Evolutionary conservation across 2,329 filamentous ascomycete species (phyloP).

Genomic region (Rhynchosporium agropyri): DNA sequence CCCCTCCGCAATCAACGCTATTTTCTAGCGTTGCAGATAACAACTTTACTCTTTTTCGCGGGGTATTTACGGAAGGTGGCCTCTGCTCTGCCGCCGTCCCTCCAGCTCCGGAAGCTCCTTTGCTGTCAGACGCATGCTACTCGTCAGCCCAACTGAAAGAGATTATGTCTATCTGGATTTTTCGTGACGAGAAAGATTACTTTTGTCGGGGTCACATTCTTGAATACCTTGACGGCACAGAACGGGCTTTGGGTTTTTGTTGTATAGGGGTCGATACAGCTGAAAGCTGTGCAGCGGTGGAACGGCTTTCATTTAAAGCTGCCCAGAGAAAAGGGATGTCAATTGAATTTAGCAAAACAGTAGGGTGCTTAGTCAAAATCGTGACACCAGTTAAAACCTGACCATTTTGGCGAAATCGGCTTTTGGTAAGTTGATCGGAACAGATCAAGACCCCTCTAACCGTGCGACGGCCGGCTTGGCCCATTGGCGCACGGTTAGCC

Average conservation of each 20-base stretch:
- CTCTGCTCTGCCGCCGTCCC: constrained; percentile 22
- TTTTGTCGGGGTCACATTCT: constrained; percentile 25
- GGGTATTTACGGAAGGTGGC: constrained; percentile 24
- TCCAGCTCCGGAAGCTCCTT: constrained; percentile 23
- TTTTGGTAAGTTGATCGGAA: too few species aligned
- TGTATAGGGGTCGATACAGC: constrained; percentile 23
- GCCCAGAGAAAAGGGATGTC: constrained; percentile 22
- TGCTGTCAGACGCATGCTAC: constrained; percentile 21
- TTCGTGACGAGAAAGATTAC: constrained; percentile 25
- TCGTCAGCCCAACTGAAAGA: constrained; percentile 22
- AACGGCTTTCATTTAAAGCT: constrained; percentile 22
- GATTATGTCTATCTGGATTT: constrained; percentile 23
- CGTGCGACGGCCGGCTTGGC: too few species aligned
- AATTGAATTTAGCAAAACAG: neutral
- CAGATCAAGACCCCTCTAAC: too few species aligned
- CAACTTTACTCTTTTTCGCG: constrained; percentile 23
- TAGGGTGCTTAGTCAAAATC: too few species aligned
- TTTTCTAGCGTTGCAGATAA: constrained; percentile 23
- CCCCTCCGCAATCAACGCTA: constrained; percentile 24
- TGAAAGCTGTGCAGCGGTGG: constrained; percentile 20
- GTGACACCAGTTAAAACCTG: too few species aligned
- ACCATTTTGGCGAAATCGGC: too few species aligned
- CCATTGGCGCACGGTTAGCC: too few species aligned
- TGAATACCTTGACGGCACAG: constrained; percentile 24
- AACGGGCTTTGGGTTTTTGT: constrained; percentile 24